Evolutionary conservation across 495 filamentous ascomycete species (phyloP).

Genomic region (Penicillium bialowiezense): DNA sequence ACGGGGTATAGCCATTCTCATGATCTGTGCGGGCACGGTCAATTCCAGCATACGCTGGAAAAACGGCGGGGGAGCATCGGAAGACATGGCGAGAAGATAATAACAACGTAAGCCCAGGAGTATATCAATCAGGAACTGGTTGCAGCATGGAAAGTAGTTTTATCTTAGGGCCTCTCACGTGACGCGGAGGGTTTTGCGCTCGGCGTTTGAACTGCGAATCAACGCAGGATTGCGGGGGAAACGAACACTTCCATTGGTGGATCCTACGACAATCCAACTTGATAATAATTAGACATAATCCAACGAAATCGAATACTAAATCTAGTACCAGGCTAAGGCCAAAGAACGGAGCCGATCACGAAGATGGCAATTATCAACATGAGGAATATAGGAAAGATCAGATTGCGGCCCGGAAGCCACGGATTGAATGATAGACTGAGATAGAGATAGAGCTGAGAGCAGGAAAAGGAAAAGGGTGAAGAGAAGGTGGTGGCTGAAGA

Average conservation of each 20-base stretch:
- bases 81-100: constrained; percentile 11
- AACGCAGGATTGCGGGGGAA: background rate
- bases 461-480: constrained; percentile 14
- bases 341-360: constrained; percentile 7
- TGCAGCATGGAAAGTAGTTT: no score
- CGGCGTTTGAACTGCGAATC: constrained; percentile 3
- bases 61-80: constrained; percentile 14
- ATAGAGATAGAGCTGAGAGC: constrained; percentile 13
- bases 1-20: constrained; percentile 34
- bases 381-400: constrained; percentile 19
- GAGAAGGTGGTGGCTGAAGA: constrained; percentile 5
- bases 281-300: background rate
- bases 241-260: background rate
- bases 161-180: constrained; percentile 3
- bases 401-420: constrained; percentile 13
- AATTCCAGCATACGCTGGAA: constrained; percentile 20
- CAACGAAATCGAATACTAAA: constrained; percentile 8
- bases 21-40: constrained; percentile 29
- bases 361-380: constrained; percentile 25
- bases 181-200: background rate
- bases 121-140: no score
- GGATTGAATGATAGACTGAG: constrained; percentile 16
- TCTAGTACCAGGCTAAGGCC: constrained; percentile 17
- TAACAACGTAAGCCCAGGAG: background rate
- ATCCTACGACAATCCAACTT: background rate